A percentile compares a stretch with the other conserved stretches of the same genome.
These are phyloP conservation scores for Camelina hispida DNA, from an alignment of 345 rosid species.

Conservation along the genomic window DNA sequence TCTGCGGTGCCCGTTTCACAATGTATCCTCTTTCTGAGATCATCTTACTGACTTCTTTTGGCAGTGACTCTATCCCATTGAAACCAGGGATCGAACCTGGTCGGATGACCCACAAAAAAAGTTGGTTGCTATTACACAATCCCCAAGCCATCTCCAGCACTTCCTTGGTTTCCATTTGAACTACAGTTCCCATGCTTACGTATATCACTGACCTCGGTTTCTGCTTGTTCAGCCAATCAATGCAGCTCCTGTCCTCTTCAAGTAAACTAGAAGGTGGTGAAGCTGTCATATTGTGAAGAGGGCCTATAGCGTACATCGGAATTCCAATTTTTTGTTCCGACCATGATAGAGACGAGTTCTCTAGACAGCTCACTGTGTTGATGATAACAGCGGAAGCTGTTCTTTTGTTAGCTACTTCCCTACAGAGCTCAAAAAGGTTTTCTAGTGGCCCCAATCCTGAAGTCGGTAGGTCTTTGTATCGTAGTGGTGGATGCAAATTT, in stretches of 20 bases:
- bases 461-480: conserved; percentile 35
- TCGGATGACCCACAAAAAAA: conserved; percentile 71
- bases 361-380: conserved; percentile 34
- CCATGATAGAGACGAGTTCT: conserved; percentile 2
- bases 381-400: conserved; percentile 33
- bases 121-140: conserved; percentile 44
- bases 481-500: conserved; percentile 25
- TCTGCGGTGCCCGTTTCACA: conserved; percentile 63
- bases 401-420: conserved; percentile 13
- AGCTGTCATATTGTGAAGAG: conserved; percentile 31
- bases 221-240: conserved; percentile 51
- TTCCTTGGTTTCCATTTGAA: conserved; percentile 51
- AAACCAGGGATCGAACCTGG: conserved; percentile 44
- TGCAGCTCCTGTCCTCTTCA: conserved; percentile 46
- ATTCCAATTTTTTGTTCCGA: conserved; percentile 17
- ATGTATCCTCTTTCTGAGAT: conserved; percentile 53
- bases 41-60: conserved; percentile 36
- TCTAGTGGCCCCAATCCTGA: conserved; percentile 14
- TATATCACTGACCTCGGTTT: conserved; percentile 52
- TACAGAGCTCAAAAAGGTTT: not conserved
- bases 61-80: not conserved
- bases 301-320: conserved; percentile 34
- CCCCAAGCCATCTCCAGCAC: conserved; percentile 54
- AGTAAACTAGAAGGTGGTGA: conserved; percentile 22
- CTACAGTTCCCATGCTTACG: conserved; percentile 61